Evolutionary conservation across 805 yeast genomes (phyloP).

Genomic region (Debaryomyces castellii): DNA sequence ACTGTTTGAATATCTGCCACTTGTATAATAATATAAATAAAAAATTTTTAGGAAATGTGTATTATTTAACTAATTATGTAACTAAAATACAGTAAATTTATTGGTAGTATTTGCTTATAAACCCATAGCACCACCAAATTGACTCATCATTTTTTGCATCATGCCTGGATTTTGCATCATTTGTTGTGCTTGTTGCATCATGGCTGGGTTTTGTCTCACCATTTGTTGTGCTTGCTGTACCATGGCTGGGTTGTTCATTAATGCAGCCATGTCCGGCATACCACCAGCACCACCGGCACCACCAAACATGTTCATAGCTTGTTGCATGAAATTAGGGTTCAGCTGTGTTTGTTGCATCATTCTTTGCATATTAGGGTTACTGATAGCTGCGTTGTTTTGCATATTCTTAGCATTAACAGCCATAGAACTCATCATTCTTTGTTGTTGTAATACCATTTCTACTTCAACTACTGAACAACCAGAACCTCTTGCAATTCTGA

Average conservation of each 20-base stretch:
- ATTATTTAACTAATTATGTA: not conserved
- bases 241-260: constrained; percentile 58
- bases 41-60: not conserved
- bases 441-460: constrained; percentile 88
- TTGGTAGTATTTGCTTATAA: not conserved
- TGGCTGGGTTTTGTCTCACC: constrained; percentile 44
- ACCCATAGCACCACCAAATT: constrained; percentile 68
- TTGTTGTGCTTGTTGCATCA: constrained; percentile 45
- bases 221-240: constrained; percentile 48
- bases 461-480: constrained; percentile 92
- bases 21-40: not conserved
- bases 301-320: constrained; percentile 64
- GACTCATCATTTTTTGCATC: constrained; percentile 69
- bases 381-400: constrained; percentile 17
- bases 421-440: constrained; percentile 91
- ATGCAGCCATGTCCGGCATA: constrained; percentile 52
- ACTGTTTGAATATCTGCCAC: not conserved
- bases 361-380: constrained; percentile 47
- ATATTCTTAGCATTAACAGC: constrained; percentile 63
- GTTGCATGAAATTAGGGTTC: constrained; percentile 53
- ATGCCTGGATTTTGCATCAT: constrained; percentile 60
- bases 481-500: constrained; percentile 90
- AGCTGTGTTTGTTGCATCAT: constrained; percentile 57
- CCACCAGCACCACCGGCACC: constrained; percentile 38
- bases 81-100: not conserved